A percentile compares a stretch with the other conserved stretches of the same genome.
phyloP scores from a whole-genome alignment of 2,329 filamentous ascomycete genomes.

The Fusarium veterinarium region DNA sequence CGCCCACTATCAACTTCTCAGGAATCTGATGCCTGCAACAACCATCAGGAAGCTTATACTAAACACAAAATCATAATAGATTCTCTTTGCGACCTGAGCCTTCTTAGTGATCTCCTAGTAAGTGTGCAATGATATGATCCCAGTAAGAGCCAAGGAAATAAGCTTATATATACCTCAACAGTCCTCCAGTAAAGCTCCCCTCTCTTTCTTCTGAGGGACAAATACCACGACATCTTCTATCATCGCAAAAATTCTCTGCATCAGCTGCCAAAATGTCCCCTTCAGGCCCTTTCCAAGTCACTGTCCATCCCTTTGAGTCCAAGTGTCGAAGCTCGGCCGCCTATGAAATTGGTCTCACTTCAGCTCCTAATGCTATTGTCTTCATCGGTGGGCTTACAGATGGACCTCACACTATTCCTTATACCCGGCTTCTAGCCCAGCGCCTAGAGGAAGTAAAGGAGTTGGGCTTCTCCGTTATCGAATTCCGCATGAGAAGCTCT shows the following conservation, averaged over 20 bases:
- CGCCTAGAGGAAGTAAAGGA: constrained; percentile 53
- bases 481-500: constrained; percentile 66
- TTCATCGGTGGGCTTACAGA: constrained; percentile 79
- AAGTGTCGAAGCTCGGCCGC: constrained; percentile 55
- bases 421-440: constrained; percentile 61
- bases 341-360: constrained; percentile 58
- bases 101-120: background rate
- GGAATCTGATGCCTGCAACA: background rate
- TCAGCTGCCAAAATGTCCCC: constrained; percentile 39
- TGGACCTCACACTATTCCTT: constrained; percentile 73
- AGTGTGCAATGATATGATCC: background rate
- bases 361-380: constrained; percentile 68
- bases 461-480: constrained; percentile 65
- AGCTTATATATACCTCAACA: constrained; percentile 24
- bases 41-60: background rate
- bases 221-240: background rate
- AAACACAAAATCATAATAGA: background rate
- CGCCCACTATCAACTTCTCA: background rate
- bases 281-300: constrained; percentile 54
- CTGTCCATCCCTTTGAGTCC: constrained; percentile 60
- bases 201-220: background rate
- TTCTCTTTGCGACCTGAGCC: background rate
- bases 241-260: background rate
- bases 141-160: background rate
- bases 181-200: background rate